Base-by-base conservation (phyloP, 208 protist species). In the Leishmania tropica region DNA sequence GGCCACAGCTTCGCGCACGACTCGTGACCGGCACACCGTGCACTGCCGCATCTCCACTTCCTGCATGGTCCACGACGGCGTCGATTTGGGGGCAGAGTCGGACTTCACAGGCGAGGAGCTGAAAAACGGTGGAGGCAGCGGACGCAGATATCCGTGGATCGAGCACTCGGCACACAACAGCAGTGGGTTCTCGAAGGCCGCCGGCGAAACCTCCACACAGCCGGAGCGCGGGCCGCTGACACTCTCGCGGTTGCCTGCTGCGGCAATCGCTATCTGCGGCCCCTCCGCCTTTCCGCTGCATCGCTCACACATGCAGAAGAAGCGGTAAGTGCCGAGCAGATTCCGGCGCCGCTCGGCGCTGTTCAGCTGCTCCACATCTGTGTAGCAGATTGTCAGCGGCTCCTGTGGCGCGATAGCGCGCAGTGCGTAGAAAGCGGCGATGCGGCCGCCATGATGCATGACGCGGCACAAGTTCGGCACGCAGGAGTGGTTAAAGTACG, bases 401-500 rank as follows among this genome's bases (percentile, higher is more conserved):
- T 93, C 91, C 45, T 80, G 79, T 15, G 73, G 71, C 3, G 37
- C 35, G 65, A 96, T 92, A 54, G 79, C 48, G 15, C 93, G 90
- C 72, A 96, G 80, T 21, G 91, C 90, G 74, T 94, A 95, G 80
- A 96, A 96, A 56, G 80, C 81, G 19, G 90, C 90, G 42, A 84
- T 8, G 35, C 88, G 78, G 10, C 80, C 80, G 31, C 89, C 87
- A 21, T 86, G 71, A 58, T 81, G 81, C 87, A 91, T 95, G 31
- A 93, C 89, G 64, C 92, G 92, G 75, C 92, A 95, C 70, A 94
- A 37, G 70, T 95, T 95, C 7, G 89, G 92, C 45, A 80, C 74
- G 75, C 92, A 95, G 75, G 90, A 94, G 83, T 95, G 92, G 79
- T 95, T 95, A 74, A 95, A 95, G 85, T 92, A 95, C 24, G 88